Percentiles rank a stretch among this genome's conserved stretches.
These are phyloP conservation scores for Salix brachista DNA, from an alignment of 345 rosid genomes.

Conservation along the genomic window DNA sequence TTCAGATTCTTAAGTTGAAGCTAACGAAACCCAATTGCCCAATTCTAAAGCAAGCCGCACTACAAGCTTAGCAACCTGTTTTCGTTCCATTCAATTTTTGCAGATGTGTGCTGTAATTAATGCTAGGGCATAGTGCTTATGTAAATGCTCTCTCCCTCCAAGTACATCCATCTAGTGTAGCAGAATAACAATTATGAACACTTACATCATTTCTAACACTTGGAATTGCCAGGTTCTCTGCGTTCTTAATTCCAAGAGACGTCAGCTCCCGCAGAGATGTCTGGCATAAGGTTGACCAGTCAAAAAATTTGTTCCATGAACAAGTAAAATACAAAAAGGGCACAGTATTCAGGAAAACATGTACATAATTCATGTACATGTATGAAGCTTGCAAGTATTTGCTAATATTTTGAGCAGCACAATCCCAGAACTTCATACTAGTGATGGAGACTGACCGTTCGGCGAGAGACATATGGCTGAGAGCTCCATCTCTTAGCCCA, in stretches of 20 bases:
- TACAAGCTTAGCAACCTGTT: neutral
- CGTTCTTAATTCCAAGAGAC: conserved; percentile 73
- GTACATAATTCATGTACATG: conserved; percentile 7
- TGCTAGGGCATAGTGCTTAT: no score
- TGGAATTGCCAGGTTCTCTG: conserved; percentile 89
- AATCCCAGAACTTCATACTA: conserved; percentile 24
- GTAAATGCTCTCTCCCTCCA: no score
- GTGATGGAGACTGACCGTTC: conserved; percentile 63
- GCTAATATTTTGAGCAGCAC: conserved; percentile 8
- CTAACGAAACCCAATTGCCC: neutral
- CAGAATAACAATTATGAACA: neutral
- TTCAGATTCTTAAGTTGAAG: neutral
- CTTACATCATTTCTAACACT: conserved; percentile 92
- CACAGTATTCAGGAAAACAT: neutral
- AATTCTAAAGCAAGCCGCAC: neutral
- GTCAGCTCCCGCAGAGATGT: conserved; percentile 83
- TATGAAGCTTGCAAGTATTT: conserved; percentile 8
- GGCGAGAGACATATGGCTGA: conserved; percentile 92
- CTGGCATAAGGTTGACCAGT: conserved; percentile 31
- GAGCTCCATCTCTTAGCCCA: conserved; percentile 97
- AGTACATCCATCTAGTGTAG: neutral
- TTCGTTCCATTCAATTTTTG: neutral
- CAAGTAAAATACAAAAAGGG: neutral
- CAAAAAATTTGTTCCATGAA: neutral
- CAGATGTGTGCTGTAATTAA: neutral